Conservation (phyloP, 2,329 filamentous ascomycete species). For the Alternaria arbusti region DNA sequence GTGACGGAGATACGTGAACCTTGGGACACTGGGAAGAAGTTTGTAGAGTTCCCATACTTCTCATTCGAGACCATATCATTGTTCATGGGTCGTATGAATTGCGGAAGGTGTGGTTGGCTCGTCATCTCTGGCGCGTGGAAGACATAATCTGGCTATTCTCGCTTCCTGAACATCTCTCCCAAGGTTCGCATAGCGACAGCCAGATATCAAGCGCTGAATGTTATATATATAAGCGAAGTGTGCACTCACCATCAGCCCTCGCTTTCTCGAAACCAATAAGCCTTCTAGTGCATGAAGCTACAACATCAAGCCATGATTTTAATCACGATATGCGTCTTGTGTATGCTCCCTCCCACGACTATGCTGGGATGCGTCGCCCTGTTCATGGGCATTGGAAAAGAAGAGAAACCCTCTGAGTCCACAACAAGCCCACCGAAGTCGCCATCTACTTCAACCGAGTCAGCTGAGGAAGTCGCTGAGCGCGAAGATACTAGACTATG, state of each 20-base stretch:
- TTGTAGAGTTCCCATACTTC: neutral
- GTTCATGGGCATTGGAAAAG: neutral
- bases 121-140: neutral
- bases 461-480: neutral
- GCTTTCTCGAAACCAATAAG: neutral
- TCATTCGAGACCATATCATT: neutral
- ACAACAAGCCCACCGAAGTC: neutral
- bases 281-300: neutral
- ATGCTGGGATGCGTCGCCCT: neutral
- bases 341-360: neutral
- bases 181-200: neutral
- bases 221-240: neutral
- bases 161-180: neutral
- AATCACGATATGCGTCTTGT: neutral
- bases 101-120: neutral
- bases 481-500: neutral
- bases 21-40: neutral
- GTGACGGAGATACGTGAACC: neutral
- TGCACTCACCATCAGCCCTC: neutral
- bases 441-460: neutral
- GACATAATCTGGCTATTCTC: neutral
- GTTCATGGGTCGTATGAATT: neutral
- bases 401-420: neutral
- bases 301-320: neutral
- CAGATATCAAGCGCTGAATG: neutral